Base-by-base conservation (phyloP, 129 eudicot genomes). In the Erigeron canadensis region DNA sequence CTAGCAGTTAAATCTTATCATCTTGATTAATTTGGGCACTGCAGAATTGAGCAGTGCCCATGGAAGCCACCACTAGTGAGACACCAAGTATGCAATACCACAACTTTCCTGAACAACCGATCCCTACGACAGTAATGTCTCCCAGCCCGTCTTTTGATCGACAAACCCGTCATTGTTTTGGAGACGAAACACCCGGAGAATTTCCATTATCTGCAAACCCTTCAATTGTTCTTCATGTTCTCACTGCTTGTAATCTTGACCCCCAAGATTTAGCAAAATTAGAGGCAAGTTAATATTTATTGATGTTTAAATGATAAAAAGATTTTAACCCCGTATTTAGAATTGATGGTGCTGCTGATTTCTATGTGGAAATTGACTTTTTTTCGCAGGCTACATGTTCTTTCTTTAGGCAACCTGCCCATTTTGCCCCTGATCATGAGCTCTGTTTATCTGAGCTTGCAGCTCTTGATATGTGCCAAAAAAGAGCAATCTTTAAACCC, bases 301-400 rank as follows among this genome's bases (percentile, higher is more conserved):
- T 21, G 43, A 61, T 53, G 5, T 66, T 41, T 38, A 38, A 59
- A 19, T 38, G 3, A 65, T 40, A 10, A 46, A 53, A 65, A 43
- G 43, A 50, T 54, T 51, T 45, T 75, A 50, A 42, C 70, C 61
- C 50, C 13, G 46, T 40, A 44, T 81, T 53, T 80, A 55, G 96
- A 88, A 87, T 94, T 86, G 95, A 89, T 89, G 84, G 75, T 94
- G 84, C 98, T 85, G 84, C 95, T 94, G 90, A 94, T 89, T 84
- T 79, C 65, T 70, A 18, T 68, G 75, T 64, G 72, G 73, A 78
- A 38, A 62, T 23, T 44, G 34, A 10, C 70, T 75, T 65, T 9
- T 70, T 55, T 45, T 81, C 81, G 86, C 96, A 94, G 99, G 97
- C 97, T 6, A 94, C 99, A 46, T 90, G 99, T 83, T 87, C 95